Percentiles rank a stretch among this genome's conserved stretches.
These are phyloP conservation scores for Candida ipomoeae DNA, from an alignment of 805 yeast genomes.

Conservation along the genomic window DNA sequence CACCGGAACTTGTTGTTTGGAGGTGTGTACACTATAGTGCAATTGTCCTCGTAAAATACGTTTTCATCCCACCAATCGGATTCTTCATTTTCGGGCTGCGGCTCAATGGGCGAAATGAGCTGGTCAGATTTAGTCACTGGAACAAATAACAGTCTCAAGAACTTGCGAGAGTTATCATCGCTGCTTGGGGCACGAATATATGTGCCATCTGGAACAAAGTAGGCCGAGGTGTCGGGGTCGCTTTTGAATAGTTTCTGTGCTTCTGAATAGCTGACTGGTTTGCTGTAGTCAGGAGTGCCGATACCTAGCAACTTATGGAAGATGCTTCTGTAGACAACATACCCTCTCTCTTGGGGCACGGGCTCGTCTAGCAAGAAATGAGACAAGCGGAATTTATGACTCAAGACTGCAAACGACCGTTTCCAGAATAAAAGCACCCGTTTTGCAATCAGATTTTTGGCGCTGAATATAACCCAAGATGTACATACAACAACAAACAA, in stretches of 20 bases:
- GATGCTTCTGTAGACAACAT: conserved; percentile 50
- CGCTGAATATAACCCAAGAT: conserved; percentile 3
- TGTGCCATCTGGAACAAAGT: conserved; percentile 75
- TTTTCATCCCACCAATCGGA: conserved; percentile 40
- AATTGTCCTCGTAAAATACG: conserved; percentile 37
- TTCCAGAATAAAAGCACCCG: conserved; percentile 58
- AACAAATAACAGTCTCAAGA: conserved; percentile 64
- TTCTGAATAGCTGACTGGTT: conserved; percentile 50
- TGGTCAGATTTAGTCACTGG: conserved; percentile 79
- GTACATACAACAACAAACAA: conserved; percentile 3
- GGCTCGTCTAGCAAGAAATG: conserved; percentile 73
- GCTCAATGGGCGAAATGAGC: conserved; percentile 34
- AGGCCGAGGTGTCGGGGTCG: conserved; percentile 43
- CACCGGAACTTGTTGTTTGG: conserved; percentile 66
- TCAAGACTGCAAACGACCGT: conserved; percentile 49
- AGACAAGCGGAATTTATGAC: conserved; percentile 62
- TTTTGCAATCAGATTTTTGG: conserved; percentile 14
- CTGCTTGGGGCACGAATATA: conserved; percentile 83
- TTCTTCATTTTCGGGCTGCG: conserved; percentile 19
- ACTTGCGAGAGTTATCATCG: conserved; percentile 68
- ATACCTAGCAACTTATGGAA: conserved; percentile 41
- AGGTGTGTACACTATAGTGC: conserved; percentile 82
- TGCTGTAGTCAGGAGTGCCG: conserved; percentile 49
- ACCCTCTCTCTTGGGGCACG: conserved; percentile 66
- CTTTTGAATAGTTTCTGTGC: conserved; percentile 43